Conservation (phyloP, 2,329 filamentous ascomycete genomes). For the Penicillium sp. region DNA sequence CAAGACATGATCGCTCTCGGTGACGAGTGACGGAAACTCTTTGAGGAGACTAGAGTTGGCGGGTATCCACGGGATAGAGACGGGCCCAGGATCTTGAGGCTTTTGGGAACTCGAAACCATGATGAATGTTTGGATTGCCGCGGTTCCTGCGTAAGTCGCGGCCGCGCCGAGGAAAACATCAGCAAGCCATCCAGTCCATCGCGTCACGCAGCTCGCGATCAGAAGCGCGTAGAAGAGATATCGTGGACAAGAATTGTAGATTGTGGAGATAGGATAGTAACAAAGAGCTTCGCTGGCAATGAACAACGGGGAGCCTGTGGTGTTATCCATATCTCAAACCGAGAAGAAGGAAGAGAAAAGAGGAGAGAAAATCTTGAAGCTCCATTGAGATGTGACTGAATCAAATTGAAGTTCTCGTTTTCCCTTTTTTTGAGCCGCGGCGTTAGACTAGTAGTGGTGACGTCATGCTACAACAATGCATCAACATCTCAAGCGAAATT, state of each 20-base stretch:
- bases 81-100: conserved; percentile 8
- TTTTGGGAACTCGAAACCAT: conserved; percentile 24
- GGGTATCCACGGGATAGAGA: conserved; percentile 27
- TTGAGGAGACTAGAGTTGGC: conserved; percentile 15
- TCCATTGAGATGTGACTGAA: background rate
- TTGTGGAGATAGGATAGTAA: conserved; percentile 36
- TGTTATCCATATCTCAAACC: background rate
- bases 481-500: too few relatives aligned
- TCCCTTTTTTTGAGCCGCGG: background rate
- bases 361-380: background rate
- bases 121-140: conserved; percentile 36
- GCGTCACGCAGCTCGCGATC: conserved; percentile 28
- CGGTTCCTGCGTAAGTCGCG: conserved; percentile 35
- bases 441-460: background rate
- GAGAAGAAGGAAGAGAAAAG: background rate
- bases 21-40: conserved; percentile 26
- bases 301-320: conserved; percentile 20
- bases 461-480: background rate
- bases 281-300: conserved; percentile 34
- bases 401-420: background rate
- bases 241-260: conserved; percentile 35
- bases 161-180: conserved; percentile 36
- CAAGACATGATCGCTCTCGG: conserved; percentile 15
- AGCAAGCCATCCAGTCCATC: conserved; percentile 35
- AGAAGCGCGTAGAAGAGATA: conserved; percentile 38